Conservation (phyloP, 805 yeast genomes). For the Saturnispora sekii region DNA sequence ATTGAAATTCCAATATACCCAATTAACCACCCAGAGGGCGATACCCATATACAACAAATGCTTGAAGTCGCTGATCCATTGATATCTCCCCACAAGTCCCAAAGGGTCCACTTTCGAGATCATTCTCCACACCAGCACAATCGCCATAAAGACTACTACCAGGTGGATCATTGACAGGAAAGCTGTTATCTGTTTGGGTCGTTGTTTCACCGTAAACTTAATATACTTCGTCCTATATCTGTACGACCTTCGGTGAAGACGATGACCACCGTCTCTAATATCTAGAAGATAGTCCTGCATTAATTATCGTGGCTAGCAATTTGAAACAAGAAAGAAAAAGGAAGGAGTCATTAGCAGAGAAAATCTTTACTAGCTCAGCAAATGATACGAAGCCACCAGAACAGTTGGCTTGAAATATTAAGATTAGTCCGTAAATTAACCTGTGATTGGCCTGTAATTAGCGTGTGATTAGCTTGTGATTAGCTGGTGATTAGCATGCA, state of each 20-base stretch:
- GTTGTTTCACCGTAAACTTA: constrained; percentile 4
- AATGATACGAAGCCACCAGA: no score
- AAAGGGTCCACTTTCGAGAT: constrained; percentile 5
- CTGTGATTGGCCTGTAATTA: no score
- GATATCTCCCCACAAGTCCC: not conserved
- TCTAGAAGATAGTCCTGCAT: constrained; percentile 1
- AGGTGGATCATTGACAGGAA: not conserved
- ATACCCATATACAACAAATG: not conserved
- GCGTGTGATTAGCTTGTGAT: no score
- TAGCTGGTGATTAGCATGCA: no score
- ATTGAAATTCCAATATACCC: constrained; percentile 20
- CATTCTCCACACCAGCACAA: constrained; percentile 3
- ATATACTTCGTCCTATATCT: not conserved
- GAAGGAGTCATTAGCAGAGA: no score
- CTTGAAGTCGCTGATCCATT: not conserved
- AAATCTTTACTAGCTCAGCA: no score
- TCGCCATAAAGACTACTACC: not conserved
- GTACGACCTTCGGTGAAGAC: no score
- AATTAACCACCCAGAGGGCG: constrained; percentile 12
- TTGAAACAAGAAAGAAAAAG: no score
- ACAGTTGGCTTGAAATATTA: no score
- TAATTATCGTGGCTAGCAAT: not conserved
- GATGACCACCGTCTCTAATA: no score
- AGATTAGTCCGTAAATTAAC: no score
- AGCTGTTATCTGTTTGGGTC: not conserved